These are phyloP conservation scores for Dorcoceras hygrometricum DNA, from an alignment of 257 asterid genomes.

Conservation along the genomic window DNA sequence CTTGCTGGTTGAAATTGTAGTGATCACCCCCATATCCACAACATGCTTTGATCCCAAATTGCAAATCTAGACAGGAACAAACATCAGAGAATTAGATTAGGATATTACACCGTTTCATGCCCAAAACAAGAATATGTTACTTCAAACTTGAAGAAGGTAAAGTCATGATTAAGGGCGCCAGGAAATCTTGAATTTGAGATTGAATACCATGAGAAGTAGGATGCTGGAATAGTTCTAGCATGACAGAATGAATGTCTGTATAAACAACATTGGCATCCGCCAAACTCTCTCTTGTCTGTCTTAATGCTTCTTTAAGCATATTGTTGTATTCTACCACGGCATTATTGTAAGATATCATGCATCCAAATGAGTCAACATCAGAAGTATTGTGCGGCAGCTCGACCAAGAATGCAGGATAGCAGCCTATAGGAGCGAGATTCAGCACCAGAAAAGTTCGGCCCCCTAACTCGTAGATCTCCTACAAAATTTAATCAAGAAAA, in stretches of 20 bases:
- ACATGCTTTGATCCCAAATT: slow-evolving; percentile 68
- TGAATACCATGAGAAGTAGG: slow-evolving; percentile 63
- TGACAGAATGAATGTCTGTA: slow-evolving; percentile 53
- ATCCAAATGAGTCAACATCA: slow-evolving; percentile 62
- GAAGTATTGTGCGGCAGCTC: slow-evolving; percentile 52
- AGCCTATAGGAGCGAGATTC: slow-evolving; percentile 76
- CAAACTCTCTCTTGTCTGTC: slow-evolving; percentile 41
- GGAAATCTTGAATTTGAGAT: not conserved
- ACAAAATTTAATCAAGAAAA: slow-evolving; percentile 8
- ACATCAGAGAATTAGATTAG: not conserved
- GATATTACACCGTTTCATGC: not conserved
- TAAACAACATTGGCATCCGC: slow-evolving; percentile 53
- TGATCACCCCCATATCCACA: slow-evolving; percentile 79
- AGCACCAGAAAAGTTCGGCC: slow-evolving; percentile 65
- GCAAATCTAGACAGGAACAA: slow-evolving; percentile 42
- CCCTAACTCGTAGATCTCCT: slow-evolving; percentile 67
- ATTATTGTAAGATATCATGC: slow-evolving; percentile 65
- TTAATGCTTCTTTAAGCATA: slow-evolving; percentile 51
- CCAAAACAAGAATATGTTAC: not conserved
- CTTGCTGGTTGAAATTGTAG: slow-evolving; percentile 47
- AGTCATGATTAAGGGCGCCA: not conserved
- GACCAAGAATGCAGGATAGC: slow-evolving; percentile 69
- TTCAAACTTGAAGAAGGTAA: not conserved
- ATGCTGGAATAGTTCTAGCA: slow-evolving; percentile 65
- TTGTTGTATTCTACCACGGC: slow-evolving; percentile 63